Base-by-base conservation (phyloP, 2,329 filamentous ascomycete species). In the Trichoderma simmonsii region DNA sequence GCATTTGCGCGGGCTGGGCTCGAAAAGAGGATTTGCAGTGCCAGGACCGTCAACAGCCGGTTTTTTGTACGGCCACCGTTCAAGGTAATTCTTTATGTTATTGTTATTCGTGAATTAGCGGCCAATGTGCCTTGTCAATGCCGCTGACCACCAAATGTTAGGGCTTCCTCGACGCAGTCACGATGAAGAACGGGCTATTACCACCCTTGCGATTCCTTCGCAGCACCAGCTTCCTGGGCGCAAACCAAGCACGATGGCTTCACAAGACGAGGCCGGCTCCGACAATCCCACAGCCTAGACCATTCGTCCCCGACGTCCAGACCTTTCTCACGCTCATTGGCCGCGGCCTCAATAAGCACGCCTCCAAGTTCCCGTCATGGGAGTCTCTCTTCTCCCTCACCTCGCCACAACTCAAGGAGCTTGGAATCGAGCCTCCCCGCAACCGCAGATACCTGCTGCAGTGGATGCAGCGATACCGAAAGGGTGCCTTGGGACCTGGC, bases 251-350 rank as follows among this genome's bases (percentile, higher is more conserved):
- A 73, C 78, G 85, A 81, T 83, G 82, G 77, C 80, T 84, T 51
- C 83, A 85, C 78, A 83, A 81, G 77, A 80, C 81, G 73, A 76
- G 80, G 72, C 77, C 81, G 43, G 73, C 78, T 15, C 83, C 78
- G 57, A 76, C 79, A 7, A 83, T 89, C 36, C 95, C 95, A 3
- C 79, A 86, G 28, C 92, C 94, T 1, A 97, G 92, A 48, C 93
- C 94, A 1, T 94, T 97, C 77, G 91, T 97, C 51, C 95, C 95
- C 36, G 91, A 98, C 80, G 90, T 94, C 54, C 80, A 87, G 76
- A 96, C 95, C 18, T 97, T 99, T 82, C 91, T 98, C 74, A 93
- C 89, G 43, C 86, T 98, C 73, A 98, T 98, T 82, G 96, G 96
- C 77, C 95, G 96, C 74, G 91, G 91, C 77, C 90, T 98, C 77